A percentile compares a stretch with the other conserved stretches of the same genome.
phyloP scores from a whole-genome alignment of 129 eudicot genomes.

The Saposhnikovia divaricata region DNA sequence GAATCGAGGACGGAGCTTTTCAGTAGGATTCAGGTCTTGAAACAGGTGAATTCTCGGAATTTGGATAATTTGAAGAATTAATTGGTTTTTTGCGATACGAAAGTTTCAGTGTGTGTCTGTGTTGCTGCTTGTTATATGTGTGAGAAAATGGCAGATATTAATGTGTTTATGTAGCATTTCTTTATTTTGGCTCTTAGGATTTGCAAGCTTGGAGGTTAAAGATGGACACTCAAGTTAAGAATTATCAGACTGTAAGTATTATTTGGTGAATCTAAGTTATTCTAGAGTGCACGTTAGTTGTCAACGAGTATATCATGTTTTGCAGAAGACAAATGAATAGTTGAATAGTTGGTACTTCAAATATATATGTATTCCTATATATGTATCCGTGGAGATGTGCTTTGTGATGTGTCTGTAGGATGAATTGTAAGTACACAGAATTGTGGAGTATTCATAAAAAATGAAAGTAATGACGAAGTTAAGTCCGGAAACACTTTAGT shows the following conservation, averaged over 20 bases:
- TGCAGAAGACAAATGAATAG: not conserved
- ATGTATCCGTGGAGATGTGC: not conserved
- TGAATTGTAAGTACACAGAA: not conserved
- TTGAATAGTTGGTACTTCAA: not conserved
- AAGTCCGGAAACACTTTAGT: not conserved
- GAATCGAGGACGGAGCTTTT: constrained; percentile 79
- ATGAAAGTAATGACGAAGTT: not conserved
- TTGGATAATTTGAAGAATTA: not conserved
- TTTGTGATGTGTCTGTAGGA: not conserved
- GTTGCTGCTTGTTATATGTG: not conserved
- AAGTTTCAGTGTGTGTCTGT: not conserved
- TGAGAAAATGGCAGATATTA: not conserved
- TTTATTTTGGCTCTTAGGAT: constrained; percentile 37
- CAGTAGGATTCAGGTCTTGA: constrained; percentile 62
- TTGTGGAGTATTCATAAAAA: not conserved
- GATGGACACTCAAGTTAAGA: constrained; percentile 77
- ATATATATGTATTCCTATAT: not conserved
- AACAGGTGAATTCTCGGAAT: constrained; percentile 38
- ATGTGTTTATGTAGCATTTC: no score
- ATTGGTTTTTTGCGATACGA: not conserved
- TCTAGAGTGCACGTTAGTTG: not conserved
- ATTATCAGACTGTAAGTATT: constrained; percentile 70
- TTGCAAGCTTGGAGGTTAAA: constrained; percentile 86
- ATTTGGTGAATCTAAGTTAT: not conserved
- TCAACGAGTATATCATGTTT: not conserved